These are phyloP conservation scores for Luvunga scandens DNA, from an alignment of 345 rosid genomes.

Conservation along the genomic window DNA sequence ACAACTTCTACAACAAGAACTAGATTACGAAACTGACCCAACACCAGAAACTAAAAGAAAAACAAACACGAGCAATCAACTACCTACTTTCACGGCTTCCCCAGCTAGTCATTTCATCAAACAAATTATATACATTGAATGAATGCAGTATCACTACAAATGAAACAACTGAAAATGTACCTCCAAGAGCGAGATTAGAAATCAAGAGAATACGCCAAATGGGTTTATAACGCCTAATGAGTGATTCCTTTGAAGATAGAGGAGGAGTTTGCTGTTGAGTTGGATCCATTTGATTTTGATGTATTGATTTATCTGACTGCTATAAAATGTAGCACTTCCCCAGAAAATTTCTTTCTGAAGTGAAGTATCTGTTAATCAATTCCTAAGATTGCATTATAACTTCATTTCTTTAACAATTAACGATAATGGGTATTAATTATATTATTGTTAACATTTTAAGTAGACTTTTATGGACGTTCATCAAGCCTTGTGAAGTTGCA, in stretches of 20 bases:
- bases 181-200: slow-evolving; percentile 73
- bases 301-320: not conserved
- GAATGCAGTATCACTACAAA: not conserved
- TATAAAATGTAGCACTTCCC: not conserved
- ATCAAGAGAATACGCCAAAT: slow-evolving; percentile 67
- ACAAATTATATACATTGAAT: slow-evolving; percentile 27
- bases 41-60: not conserved
- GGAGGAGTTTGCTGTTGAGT: slow-evolving; percentile 26
- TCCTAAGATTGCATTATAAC: not conserved
- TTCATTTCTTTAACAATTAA: too few relatives aligned
- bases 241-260: slow-evolving; percentile 27
- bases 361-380: not conserved
- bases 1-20: not conserved
- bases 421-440: too few relatives aligned
- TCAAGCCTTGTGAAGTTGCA: not conserved
- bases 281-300: slow-evolving; percentile 35
- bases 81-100: not conserved
- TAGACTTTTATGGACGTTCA: not conserved
- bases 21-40: not conserved
- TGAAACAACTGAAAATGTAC: slow-evolving; percentile 18
- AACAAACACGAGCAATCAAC: not conserved
- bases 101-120: slow-evolving; percentile 35
- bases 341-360: not conserved
- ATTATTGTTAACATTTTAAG: not conserved
- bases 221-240: slow-evolving; percentile 35